phyloP scores from a whole-genome alignment of 768 basidiomycete genomes.

The Russula abietina region DNA sequence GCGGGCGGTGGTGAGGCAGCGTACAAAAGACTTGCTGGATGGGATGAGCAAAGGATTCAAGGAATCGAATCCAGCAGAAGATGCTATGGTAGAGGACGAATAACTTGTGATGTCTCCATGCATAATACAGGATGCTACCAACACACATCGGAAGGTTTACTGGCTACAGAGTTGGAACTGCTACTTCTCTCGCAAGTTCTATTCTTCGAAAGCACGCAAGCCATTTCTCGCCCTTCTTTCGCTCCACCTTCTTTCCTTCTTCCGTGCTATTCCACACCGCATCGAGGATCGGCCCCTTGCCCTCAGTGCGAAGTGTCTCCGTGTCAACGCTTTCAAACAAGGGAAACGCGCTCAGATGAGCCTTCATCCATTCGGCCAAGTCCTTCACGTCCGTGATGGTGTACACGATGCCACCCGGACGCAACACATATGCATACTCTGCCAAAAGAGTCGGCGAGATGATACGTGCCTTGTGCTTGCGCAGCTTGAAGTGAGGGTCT shows the following conservation, averaged over 20 bases:
- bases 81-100: slow-evolving; percentile 20
- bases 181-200: slow-evolving; percentile 21
- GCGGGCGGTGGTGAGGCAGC: slow-evolving; percentile 58
- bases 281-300: slow-evolving; percentile 72
- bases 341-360: slow-evolving; percentile 82
- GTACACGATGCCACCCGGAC: slow-evolving; percentile 92
- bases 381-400: slow-evolving; percentile 97
- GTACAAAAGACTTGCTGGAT: slow-evolving; percentile 57
- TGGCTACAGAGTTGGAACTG: slow-evolving; percentile 2
- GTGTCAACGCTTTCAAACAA: slow-evolving; percentile 79
- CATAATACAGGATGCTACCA: neutral
- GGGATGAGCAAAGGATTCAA: slow-evolving; percentile 50
- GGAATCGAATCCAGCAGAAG: slow-evolving; percentile 19
- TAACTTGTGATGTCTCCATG: neutral
- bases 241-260: slow-evolving; percentile 94
- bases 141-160: neutral
- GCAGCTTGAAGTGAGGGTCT: slow-evolving; percentile 96
- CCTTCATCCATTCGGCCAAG: slow-evolving; percentile 91
- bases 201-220: slow-evolving; percentile 83
- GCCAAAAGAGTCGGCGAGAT: slow-evolving; percentile 96
- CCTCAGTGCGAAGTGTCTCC: slow-evolving; percentile 65
- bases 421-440: slow-evolving; percentile 92
- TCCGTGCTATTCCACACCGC: slow-evolving; percentile 84
- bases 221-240: slow-evolving; percentile 89
- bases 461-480: slow-evolving; percentile 98